Evolutionary conservation across 2,329 filamentous ascomycete genomes (phyloP).

Genomic region (Rhinocladiella mackenziei): DNA sequence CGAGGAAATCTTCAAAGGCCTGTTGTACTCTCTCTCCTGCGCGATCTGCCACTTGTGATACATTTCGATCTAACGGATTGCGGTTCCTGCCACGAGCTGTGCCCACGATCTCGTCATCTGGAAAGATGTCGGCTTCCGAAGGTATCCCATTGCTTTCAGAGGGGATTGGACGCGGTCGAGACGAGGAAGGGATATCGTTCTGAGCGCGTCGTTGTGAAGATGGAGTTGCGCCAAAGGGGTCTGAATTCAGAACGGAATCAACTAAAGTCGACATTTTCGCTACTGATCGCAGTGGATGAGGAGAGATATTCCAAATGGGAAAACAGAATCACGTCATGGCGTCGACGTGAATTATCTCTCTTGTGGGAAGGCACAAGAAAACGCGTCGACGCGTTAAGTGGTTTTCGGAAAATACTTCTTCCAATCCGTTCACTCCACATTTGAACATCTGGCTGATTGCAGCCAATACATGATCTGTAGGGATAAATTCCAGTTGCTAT

Average conservation of each 20-base stretch:
- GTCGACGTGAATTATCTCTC: too few species aligned
- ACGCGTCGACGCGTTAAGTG: too few species aligned
- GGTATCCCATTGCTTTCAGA: conserved; percentile 49
- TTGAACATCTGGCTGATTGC: too few species aligned
- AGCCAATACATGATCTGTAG: too few species aligned
- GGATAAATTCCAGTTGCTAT: too few species aligned
- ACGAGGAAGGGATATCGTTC: conserved; percentile 46
- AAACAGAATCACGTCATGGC: too few species aligned
- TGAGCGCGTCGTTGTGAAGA: conserved; percentile 35
- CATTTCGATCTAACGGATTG: conserved; percentile 49
- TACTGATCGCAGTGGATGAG: not conserved
- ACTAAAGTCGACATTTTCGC: conserved; percentile 50
- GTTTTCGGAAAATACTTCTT: too few species aligned
- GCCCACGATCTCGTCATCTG: conserved; percentile 60
- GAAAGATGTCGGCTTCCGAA: conserved; percentile 57
- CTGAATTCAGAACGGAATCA: conserved; percentile 49
- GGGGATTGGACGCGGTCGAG: conserved; percentile 48
- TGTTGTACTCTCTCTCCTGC: conserved; percentile 60
- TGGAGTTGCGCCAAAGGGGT: conserved; percentile 37
- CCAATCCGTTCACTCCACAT: too few species aligned
- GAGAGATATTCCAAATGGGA: too few species aligned
- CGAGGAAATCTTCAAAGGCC: conserved; percentile 61
- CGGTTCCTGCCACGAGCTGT: conserved; percentile 46
- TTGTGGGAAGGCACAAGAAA: too few species aligned
- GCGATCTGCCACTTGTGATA: conserved; percentile 57